Evolutionary conservation across 305 asterid genomes (phyloP).

Genomic region (Solanum chacoense): DNA sequence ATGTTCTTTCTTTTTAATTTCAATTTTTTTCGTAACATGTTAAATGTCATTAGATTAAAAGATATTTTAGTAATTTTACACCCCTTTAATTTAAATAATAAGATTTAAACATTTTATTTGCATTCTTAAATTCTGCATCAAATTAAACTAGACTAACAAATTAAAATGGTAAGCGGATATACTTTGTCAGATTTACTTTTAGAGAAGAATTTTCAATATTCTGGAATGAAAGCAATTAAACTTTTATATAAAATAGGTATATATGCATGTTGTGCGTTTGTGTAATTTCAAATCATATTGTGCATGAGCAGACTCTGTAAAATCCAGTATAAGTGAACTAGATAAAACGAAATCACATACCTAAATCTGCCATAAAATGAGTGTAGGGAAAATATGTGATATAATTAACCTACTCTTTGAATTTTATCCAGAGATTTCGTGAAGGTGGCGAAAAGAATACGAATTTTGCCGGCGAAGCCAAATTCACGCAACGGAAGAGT

Average conservation of each 20-base stretch:
- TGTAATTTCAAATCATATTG: background rate
- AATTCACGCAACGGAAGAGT: slow-evolving; percentile 34
- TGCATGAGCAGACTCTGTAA: too few species aligned
- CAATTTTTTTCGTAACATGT: background rate
- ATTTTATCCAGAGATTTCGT: slow-evolving; percentile 57
- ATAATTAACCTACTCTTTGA: background rate
- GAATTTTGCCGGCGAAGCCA: slow-evolving; percentile 56
- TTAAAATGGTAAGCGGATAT: background rate
- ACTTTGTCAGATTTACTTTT: background rate
- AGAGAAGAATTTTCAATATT: background rate
- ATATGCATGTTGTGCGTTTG: background rate
- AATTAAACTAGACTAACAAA: background rate
- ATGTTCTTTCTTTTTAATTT: background rate
- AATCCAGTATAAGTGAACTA: background rate
- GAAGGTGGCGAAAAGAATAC: slow-evolving; percentile 65
- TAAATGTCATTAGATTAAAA: background rate
- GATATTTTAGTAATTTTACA: background rate
- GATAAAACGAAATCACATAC: too few species aligned
- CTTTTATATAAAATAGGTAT: background rate
- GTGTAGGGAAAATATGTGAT: background rate
- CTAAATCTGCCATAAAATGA: background rate
- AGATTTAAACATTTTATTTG: background rate
- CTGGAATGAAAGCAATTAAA: too few species aligned
- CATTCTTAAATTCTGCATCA: too few species aligned
- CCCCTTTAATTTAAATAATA: too few species aligned